Conservation (phyloP, 2,329 filamentous ascomycete species). For the Penicillium corylophilum region DNA sequence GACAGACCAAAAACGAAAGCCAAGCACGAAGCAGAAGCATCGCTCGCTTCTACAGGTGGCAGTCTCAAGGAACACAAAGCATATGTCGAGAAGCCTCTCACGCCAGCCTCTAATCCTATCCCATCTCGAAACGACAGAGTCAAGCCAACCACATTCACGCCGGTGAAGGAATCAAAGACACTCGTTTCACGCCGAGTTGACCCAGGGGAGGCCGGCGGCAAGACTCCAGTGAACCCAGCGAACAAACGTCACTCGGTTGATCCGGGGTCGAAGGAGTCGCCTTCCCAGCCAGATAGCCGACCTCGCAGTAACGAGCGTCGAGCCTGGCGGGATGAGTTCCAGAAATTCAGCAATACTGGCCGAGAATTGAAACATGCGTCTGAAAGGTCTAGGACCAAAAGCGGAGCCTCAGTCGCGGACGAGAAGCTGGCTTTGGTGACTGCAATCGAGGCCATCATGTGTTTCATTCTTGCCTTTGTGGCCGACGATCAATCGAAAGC, state of each 20-base stretch:
- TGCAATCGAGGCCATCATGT: constrained; percentile 47
- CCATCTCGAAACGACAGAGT: constrained; percentile 25
- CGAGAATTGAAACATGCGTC: constrained; percentile 49
- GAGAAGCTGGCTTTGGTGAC: constrained; percentile 41
- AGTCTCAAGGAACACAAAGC: constrained; percentile 35
- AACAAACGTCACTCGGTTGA: constrained; percentile 32
- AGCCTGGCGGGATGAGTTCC: constrained; percentile 45
- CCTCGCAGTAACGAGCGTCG: constrained; percentile 38
- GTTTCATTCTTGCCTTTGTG: constrained; percentile 49
- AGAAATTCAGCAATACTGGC: constrained; percentile 44
- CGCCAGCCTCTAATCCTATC: constrained; percentile 33
- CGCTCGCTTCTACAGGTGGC: constrained; percentile 30
- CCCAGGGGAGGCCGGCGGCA: constrained; percentile 40
- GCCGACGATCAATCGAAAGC: constrained; percentile 43
- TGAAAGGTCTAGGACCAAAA: constrained; percentile 38
- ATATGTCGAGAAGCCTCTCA: constrained; percentile 38
- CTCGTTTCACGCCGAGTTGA: constrained; percentile 41
- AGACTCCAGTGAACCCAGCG: constrained; percentile 35
- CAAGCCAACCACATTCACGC: constrained; percentile 37
- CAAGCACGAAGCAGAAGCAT: constrained; percentile 26
- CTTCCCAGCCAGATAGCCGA: constrained; percentile 27
- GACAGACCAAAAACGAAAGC: constrained; percentile 18
- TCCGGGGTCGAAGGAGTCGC: constrained; percentile 29
- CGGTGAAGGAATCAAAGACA: constrained; percentile 44
- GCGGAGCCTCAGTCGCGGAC: constrained; percentile 27